A percentile compares a stretch with the other conserved stretches of the same genome.
These are phyloP conservation scores for Exophiala sp. DNA, from an alignment of 2,329 filamentous ascomycete genomes.

Conservation along the genomic window DNA sequence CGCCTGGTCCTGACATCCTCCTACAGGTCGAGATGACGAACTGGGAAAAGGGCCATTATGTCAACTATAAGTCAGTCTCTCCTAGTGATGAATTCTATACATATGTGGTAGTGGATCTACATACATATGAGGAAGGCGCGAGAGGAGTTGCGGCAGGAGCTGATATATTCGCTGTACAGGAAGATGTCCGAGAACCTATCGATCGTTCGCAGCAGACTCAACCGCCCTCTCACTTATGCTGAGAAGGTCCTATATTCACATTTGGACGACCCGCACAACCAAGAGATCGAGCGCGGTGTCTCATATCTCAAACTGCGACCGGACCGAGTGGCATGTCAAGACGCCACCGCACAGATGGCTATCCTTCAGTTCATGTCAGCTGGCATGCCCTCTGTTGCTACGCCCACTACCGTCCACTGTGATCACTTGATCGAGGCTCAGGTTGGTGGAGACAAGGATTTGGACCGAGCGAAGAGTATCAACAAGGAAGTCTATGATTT, in stretches of 20 bases:
- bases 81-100: neutral
- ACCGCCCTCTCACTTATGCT: conserved; percentile 88
- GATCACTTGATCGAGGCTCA: conserved; percentile 99
- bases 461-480: conserved; percentile 82
- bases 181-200: conserved; percentile 98
- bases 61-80: conserved; percentile 73
- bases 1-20: conserved; percentile 11
- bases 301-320: conserved; percentile 97
- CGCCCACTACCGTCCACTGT: conserved; percentile 94
- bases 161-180: conserved; percentile 49
- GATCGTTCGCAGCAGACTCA: conserved; percentile 83
- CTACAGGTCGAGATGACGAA: conserved; percentile 86
- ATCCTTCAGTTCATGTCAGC: conserved; percentile 99
- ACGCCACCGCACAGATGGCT: conserved; percentile 99
- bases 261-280: conserved; percentile 90
- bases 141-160: neutral
- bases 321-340: conserved; percentile 97
- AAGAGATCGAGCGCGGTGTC: conserved; percentile 92
- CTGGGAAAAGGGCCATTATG: conserved; percentile 92
- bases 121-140: neutral
- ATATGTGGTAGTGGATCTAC: neutral
- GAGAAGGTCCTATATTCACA: conserved; percentile 99
- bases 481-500: conserved; percentile 99
- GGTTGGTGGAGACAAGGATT: conserved; percentile 87
- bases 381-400: conserved; percentile 91